These are phyloP conservation scores for Mollisiaceae sp. DNA, from an alignment of 2,329 filamentous ascomycete species.

Conservation along the genomic window DNA sequence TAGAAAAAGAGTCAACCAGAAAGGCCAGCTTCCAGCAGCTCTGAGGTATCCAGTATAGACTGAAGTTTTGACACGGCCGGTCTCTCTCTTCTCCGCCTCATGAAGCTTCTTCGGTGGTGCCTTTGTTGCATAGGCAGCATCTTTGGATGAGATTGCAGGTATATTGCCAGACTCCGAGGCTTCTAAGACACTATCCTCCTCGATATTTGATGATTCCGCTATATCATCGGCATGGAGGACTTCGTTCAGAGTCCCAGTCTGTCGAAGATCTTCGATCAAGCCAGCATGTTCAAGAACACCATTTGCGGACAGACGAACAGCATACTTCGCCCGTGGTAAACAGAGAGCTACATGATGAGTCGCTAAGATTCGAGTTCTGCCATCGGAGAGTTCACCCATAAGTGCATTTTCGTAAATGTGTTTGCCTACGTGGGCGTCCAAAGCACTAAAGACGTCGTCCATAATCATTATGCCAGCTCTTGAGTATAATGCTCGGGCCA, in stretches of 20 bases:
- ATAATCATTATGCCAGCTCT: constrained; percentile 75
- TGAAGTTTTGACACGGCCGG: constrained; percentile 67
- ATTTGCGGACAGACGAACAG: constrained; percentile 74
- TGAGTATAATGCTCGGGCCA: constrained; percentile 80
- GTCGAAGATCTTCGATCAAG: constrained; percentile 62
- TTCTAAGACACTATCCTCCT: constrained; percentile 54
- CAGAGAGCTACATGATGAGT: constrained; percentile 79
- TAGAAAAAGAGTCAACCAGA: constrained; percentile 60
- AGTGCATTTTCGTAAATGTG: constrained; percentile 79
- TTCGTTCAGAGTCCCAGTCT: constrained; percentile 59
- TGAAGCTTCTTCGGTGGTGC: constrained; percentile 64
- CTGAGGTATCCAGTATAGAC: constrained; percentile 72
- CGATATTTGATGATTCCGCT: constrained; percentile 40
- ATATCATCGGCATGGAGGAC: constrained; percentile 60
- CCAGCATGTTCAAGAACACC: constrained; percentile 64
- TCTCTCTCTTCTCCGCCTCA: constrained; percentile 73
- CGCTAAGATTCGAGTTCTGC: constrained; percentile 75
- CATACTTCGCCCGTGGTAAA: constrained; percentile 71
- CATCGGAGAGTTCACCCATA: constrained; percentile 68
- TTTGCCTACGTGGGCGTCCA: constrained; percentile 79
- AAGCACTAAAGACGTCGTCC: constrained; percentile 80
- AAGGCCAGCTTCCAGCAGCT: constrained; percentile 66
- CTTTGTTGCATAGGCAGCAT: constrained; percentile 44
- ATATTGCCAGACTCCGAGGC: constrained; percentile 51
- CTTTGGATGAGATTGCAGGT: constrained; percentile 49